These are phyloP conservation scores for Ensete ventricosum DNA, from an alignment of 176 grass and related monocot genomes.

Conservation along the genomic window DNA sequence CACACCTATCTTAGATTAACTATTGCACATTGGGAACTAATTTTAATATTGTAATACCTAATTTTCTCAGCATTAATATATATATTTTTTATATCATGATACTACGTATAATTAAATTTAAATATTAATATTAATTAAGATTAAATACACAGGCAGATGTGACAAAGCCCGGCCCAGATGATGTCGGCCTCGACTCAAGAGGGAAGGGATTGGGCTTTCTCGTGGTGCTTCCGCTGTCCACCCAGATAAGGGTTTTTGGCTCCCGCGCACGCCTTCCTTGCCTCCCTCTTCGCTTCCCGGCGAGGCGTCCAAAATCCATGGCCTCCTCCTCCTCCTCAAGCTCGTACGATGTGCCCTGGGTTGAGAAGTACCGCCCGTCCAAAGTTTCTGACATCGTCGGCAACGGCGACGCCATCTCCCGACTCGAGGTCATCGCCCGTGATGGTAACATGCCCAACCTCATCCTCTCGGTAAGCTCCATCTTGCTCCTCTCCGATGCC, in stretches of 20 bases:
- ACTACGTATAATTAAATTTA: too few relatives aligned
- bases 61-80: too few relatives aligned
- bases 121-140: too few relatives aligned
- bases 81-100: too few relatives aligned
- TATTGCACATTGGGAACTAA: too few relatives aligned
- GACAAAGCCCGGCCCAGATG: too few relatives aligned
- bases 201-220: too few relatives aligned
- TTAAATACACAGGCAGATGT: too few relatives aligned
- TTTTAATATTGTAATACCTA: too few relatives aligned
- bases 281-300: neutral
- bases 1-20: too few relatives aligned
- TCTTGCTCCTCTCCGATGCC: neutral
- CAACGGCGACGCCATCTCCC: conserved; percentile 74
- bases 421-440: conserved; percentile 78
- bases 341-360: conserved; percentile 72
- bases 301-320: neutral
- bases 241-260: neutral
- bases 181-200: too few relatives aligned
- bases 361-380: conserved; percentile 92
- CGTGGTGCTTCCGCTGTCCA: neutral
- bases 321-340: conserved; percentile 29
- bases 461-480: conserved; percentile 73
- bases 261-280: neutral
- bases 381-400: conserved; percentile 74
- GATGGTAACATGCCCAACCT: conserved; percentile 97